Evolutionary conservation across 2,329 filamentous ascomycete species (phyloP).

Genomic region (Aspergillus melleus): DNA sequence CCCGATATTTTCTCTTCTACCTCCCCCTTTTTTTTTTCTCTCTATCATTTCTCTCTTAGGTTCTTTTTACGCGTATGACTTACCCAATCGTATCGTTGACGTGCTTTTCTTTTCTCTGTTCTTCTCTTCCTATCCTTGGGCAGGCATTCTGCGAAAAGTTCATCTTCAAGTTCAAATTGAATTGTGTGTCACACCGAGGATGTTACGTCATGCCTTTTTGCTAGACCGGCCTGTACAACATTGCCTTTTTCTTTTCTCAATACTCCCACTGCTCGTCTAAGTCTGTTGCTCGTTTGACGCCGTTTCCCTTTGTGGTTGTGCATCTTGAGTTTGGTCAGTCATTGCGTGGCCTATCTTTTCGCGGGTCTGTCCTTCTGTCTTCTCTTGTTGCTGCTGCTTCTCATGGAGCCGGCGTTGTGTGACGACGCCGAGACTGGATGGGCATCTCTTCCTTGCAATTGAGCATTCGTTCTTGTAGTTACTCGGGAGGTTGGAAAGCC

Average conservation of each 20-base stretch:
- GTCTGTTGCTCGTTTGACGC: constrained; percentile 14
- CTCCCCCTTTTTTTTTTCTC: constrained; percentile 12
- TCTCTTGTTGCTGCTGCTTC: constrained; percentile 9
- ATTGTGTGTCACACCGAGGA: constrained; percentile 35
- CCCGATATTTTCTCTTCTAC: constrained; percentile 3
- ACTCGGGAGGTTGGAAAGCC: constrained; percentile 15
- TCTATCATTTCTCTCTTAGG: constrained; percentile 18
- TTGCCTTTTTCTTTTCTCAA: constrained; percentile 19
- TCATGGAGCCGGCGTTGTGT: not conserved
- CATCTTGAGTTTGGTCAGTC: constrained; percentile 5
- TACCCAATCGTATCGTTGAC: constrained; percentile 38
- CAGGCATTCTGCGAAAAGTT: constrained; percentile 49
- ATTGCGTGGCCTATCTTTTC: not conserved
- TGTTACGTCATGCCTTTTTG: constrained; percentile 33
- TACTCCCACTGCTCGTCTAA: constrained; percentile 5
- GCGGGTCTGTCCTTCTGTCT: constrained; percentile 6
- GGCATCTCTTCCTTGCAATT: constrained; percentile 13
- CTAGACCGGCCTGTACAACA: constrained; percentile 41
- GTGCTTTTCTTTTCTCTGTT: constrained; percentile 27
- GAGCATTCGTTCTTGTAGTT: constrained; percentile 23
- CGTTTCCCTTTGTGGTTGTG: constrained; percentile 9
- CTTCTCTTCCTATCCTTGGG: constrained; percentile 40
- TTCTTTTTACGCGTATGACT: constrained; percentile 38
- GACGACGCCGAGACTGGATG: not conserved
- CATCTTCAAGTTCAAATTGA: constrained; percentile 37